These are phyloP conservation scores for Leccinum angustisporum DNA, from an alignment of 1,284 basidiomycete genomes.

Conservation along the genomic window DNA sequence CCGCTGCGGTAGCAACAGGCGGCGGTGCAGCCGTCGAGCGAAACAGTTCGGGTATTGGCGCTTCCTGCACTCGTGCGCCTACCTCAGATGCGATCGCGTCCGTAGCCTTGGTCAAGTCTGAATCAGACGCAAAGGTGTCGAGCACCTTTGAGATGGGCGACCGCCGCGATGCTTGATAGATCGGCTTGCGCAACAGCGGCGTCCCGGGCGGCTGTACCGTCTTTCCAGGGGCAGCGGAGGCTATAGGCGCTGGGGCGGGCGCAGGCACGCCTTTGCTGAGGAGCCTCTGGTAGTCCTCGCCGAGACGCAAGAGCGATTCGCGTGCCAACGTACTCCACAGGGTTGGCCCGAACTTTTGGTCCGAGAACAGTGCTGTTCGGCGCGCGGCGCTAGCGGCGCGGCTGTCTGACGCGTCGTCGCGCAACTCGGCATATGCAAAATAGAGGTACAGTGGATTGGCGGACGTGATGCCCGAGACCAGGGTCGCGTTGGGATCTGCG, in stretches of 20 bases:
- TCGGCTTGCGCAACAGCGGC: conserved; percentile 47
- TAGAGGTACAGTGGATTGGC: conserved; percentile 50
- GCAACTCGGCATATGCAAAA: conserved; percentile 58
- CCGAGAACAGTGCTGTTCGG: conserved; percentile 62
- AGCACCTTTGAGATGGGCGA: conserved; percentile 52
- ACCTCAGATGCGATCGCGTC: conserved; percentile 41
- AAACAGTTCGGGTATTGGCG: conserved; percentile 61
- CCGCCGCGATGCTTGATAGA: conserved; percentile 42
- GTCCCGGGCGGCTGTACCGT: conserved; percentile 35
- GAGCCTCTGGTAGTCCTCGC: conserved; percentile 62
- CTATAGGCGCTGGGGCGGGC: conserved; percentile 27
- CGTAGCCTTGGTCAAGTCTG: conserved; percentile 50
- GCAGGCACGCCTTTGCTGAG: conserved; percentile 45
- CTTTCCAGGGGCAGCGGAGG: conserved; percentile 20
- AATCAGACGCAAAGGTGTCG: conserved; percentile 58
- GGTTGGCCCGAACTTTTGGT: conserved; percentile 65
- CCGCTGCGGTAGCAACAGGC: not conserved
- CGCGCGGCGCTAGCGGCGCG: conserved; percentile 40
- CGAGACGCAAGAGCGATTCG: conserved; percentile 59
- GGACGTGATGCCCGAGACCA: conserved; percentile 61
- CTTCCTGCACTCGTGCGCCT: conserved; percentile 30
- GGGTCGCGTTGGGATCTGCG: conserved; percentile 49
- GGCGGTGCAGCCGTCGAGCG: conserved; percentile 40
- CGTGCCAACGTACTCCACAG: conserved; percentile 63
- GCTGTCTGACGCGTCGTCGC: conserved; percentile 43